Evolutionary conservation across 2,329 filamentous ascomycete genomes (phyloP), one percentile per base, ranked within the genome.

Genomic region (Cladophialophora exuberans): DNA sequence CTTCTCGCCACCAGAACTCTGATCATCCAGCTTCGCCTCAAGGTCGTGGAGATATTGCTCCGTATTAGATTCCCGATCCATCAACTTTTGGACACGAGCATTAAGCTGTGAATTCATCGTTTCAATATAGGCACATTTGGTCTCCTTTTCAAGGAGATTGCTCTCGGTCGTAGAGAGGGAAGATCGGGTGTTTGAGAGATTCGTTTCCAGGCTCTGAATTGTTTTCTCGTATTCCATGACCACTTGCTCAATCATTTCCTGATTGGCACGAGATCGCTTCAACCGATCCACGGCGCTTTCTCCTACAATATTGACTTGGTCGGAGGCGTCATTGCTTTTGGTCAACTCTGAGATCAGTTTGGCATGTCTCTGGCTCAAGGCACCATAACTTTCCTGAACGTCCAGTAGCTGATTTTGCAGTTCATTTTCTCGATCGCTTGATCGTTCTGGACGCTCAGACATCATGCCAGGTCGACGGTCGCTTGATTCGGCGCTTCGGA

Each of bases 161-260:
- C 91, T 94, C 71, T 99, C 95, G 0, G 89, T 92, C 61, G 78
- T 87, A 9, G 94, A 88, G 23, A 99, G 79, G 0, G 89, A 90
- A 28, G 88, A 81, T 54, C 94, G 84, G 1, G 94, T 97, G 66
- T 85, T 94, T 0, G 92, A 92, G 11, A 99, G 82, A 1, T 92
- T 97, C 46, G 91, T 86, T 72, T 99, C 94, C 13, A 99, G 81
- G 49, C 84, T 88, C 70, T 97, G 92, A 45, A 99, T 99, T 0
- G 95, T 99, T 79, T 96, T 97, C 71, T 99, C 95, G 69, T 99
- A 99, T 73, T 99, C 94, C 44, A 97, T 77, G 2, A 99, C 90
- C 18, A 99, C 90, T 67, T 96, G 89, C 67, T 99, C 94, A 17
- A 99, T 93, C 23, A 93, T 93, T 69, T 96, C 88, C 1, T 93